Percentiles rank a stretch among this genome's conserved stretches.
Conservation (phyloP, 805 yeast species). For the Yarrowia sp. region DNA sequence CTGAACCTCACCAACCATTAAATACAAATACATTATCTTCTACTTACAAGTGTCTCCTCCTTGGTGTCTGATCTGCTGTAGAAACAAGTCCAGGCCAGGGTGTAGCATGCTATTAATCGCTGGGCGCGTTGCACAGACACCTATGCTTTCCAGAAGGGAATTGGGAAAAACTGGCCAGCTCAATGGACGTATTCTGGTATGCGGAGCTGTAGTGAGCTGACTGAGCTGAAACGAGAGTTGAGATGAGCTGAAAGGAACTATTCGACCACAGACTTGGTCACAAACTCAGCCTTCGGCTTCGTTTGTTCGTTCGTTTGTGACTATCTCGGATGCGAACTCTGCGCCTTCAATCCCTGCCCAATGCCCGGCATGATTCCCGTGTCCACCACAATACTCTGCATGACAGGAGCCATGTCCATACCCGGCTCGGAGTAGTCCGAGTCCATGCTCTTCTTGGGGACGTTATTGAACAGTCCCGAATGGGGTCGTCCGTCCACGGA, state of each 20-base stretch:
- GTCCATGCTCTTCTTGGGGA: not conserved
- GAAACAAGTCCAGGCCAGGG: too few relatives aligned
- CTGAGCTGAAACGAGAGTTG: too few relatives aligned
- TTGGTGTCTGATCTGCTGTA: not conserved
- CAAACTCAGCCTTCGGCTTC: not conserved
- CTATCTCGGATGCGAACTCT: not conserved
- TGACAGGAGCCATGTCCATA: conserved; percentile 7
- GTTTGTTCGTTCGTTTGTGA: not conserved
- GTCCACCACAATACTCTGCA: conserved; percentile 24
- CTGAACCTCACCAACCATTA: too few relatives aligned
- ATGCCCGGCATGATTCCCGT: conserved; percentile 19
- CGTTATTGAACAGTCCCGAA: not conserved
- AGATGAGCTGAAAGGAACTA: too few relatives aligned
- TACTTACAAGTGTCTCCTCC: not conserved
- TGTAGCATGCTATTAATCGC: not conserved
- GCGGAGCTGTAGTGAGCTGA: too few relatives aligned
- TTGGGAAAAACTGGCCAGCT: too few relatives aligned
- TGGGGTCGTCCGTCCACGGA: conserved; percentile 14
- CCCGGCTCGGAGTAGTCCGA: conserved; percentile 1
- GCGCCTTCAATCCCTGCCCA: conserved; percentile 7
- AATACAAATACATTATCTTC: conserved; percentile 12
- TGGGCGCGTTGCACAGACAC: too few relatives aligned
- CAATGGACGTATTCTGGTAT: too few relatives aligned
- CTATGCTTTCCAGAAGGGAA: too few relatives aligned
- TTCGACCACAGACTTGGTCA: not conserved